phyloP scores from a whole-genome alignment of 768 basidiomycete species.

The Dentipellis fragilis region DNA sequence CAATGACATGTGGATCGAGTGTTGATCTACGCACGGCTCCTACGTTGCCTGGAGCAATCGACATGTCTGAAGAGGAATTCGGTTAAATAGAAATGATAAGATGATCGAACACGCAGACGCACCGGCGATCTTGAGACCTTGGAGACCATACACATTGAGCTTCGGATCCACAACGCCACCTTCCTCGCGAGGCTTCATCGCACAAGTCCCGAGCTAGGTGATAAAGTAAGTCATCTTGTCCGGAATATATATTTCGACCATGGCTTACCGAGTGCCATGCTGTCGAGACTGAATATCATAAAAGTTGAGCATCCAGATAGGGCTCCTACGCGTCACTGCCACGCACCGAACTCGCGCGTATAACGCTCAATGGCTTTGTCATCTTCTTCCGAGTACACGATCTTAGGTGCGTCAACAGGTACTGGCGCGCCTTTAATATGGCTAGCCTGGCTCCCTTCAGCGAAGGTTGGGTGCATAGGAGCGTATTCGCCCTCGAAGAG shows the following conservation, averaged over 20 bases:
- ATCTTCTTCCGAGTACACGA: conserved; percentile 23
- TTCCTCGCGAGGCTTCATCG: conserved; percentile 49
- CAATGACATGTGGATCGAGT: not conserved
- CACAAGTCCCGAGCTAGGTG: conserved; percentile 45
- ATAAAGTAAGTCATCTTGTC: not conserved
- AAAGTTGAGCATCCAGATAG: conserved; percentile 8
- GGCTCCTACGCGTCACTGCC: not conserved
- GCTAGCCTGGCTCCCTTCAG: conserved; percentile 18
- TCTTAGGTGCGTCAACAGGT: conserved; percentile 17
- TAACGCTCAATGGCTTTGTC: conserved; percentile 23
- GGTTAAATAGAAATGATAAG: too few species aligned
- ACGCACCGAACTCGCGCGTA: conserved; percentile 15
- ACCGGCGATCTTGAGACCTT: conserved; percentile 41
- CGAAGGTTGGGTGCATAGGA: conserved; percentile 21
- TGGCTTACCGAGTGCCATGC: conserved; percentile 24
- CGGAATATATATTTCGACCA: not conserved
- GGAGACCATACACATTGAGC: conserved; percentile 51
- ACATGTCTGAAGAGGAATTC: conserved; percentile 19
- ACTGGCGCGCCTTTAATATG: conserved; percentile 11
- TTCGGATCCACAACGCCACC: conserved; percentile 51
- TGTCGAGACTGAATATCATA: conserved; percentile 11
- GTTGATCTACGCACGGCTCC: conserved; percentile 11
- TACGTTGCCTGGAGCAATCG: conserved; percentile 29
- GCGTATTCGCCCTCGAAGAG: conserved; percentile 26
- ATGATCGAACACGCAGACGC: not conserved